Evolutionary conservation across 1,139 yeast species (phyloP).

Genomic region (Kurtzmaniella quercitrusa): DNA sequence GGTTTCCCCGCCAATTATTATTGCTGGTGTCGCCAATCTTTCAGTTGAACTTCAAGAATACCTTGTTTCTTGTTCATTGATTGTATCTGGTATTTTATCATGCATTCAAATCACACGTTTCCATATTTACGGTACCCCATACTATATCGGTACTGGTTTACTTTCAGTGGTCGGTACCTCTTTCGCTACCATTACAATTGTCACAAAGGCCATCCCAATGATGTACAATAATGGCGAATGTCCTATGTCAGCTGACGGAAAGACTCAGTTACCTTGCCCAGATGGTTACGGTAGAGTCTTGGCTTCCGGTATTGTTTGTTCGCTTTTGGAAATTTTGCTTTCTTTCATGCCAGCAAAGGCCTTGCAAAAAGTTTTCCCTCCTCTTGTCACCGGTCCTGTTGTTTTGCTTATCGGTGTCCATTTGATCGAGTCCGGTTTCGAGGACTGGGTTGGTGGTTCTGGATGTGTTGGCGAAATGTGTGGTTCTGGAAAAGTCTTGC

Average conservation of each 20-base stretch:
- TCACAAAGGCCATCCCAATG: constrained; percentile 67
- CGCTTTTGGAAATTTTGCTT: constrained; percentile 63
- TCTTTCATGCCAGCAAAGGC: constrained; percentile 73
- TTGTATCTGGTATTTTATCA: constrained; percentile 72
- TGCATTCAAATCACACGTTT: constrained; percentile 76
- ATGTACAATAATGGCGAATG: constrained; percentile 77
- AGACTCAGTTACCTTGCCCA: constrained; percentile 68
- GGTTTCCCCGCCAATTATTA: constrained; percentile 78
- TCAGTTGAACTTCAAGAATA: constrained; percentile 51
- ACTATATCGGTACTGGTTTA: constrained; percentile 81
- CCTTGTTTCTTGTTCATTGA: constrained; percentile 72
- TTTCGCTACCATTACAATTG: constrained; percentile 82
- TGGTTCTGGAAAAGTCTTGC: constrained; percentile 36
- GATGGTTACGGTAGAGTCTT: constrained; percentile 85
- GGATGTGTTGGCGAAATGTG: constrained; percentile 50
- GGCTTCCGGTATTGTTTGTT: constrained; percentile 76
- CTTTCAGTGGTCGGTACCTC: constrained; percentile 88
- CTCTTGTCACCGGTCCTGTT: constrained; percentile 89
- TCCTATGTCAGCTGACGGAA: constrained; percentile 54
- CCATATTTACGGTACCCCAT: constrained; percentile 67
- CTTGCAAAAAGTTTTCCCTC: constrained; percentile 76
- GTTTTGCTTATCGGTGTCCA: constrained; percentile 75
- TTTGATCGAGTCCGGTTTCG: constrained; percentile 65
- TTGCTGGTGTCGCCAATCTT: constrained; percentile 59
- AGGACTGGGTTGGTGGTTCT: constrained; percentile 89